Percentiles rank a stretch among this genome's conserved stretches.
Conservation (phyloP, 805 yeast species). For the Tanozyma kutaoensis region DNA sequence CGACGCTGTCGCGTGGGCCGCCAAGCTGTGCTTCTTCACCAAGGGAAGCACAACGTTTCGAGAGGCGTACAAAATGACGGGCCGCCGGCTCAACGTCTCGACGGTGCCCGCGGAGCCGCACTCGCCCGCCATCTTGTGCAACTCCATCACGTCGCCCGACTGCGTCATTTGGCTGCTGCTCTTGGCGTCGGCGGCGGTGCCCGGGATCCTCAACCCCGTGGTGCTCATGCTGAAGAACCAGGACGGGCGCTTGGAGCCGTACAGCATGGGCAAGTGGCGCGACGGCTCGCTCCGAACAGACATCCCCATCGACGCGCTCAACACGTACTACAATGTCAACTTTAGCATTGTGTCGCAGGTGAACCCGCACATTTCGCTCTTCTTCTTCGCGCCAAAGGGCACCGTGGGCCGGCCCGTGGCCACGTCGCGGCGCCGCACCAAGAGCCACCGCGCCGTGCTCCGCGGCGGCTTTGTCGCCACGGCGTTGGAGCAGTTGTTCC, state of each 20-base stretch:
- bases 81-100: conserved; percentile 56
- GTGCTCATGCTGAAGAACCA: conserved; percentile 58
- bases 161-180: conserved; percentile 74
- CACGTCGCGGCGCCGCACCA: conserved; percentile 25
- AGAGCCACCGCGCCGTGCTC: conserved; percentile 25
- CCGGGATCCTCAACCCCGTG: conserved; percentile 71
- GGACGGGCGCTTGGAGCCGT: conserved; percentile 34
- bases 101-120: conserved; percentile 77
- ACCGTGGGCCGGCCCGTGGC: conserved; percentile 72
- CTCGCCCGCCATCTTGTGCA: conserved; percentile 69
- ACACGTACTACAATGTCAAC: conserved; percentile 63
- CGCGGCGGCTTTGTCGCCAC: conserved; percentile 71
- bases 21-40: conserved; percentile 56
- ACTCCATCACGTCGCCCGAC: conserved; percentile 64
- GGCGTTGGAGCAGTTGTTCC: conserved; percentile 56
- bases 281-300: conserved; percentile 75
- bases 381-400: conserved; percentile 69
- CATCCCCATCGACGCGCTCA: conserved; percentile 61
- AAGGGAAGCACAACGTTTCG: conserved; percentile 58
- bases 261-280: conserved; percentile 66
- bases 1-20: conserved; percentile 66
- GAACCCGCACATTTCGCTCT: conserved; percentile 67
- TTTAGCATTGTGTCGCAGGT: conserved; percentile 72
- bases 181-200: conserved; percentile 72
- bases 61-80: conserved; percentile 58